These are phyloP conservation scores for Alternaria infectoria DNA, from an alignment of 2,329 filamentous ascomycete species.

Conservation along the genomic window DNA sequence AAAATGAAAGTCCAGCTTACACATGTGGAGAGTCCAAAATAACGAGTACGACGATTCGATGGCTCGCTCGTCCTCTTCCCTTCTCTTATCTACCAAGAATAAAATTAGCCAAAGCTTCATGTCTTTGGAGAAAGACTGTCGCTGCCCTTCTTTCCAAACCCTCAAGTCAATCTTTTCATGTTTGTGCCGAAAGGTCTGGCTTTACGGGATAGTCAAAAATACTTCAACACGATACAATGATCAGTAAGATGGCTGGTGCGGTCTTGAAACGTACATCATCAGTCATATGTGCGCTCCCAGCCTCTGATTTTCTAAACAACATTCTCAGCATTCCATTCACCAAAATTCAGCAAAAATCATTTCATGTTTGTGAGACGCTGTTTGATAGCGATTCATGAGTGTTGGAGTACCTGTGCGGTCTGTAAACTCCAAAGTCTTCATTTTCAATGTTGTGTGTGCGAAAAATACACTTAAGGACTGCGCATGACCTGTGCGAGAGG, in stretches of 20 bases:
- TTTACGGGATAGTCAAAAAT: neutral
- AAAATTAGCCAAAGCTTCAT: accelerated
- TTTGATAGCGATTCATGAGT: neutral
- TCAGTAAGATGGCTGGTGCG: neutral
- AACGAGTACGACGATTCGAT: no score
- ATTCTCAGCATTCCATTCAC: neutral
- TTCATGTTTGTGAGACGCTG: neutral
- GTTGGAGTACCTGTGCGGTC: neutral
- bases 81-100: neutral
- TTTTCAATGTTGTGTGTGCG: neutral
- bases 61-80: neutral
- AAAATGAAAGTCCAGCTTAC: no score
- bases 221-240: neutral
- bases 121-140: neutral
- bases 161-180: no score
- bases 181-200: neutral
- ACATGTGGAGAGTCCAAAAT: no score
- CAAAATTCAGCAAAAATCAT: accelerated
- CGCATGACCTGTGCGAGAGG: neutral
- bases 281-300: neutral
- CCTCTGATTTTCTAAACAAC: neutral
- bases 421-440: neutral
- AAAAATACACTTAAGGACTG: accelerated
- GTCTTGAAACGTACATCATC: neutral
- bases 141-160: neutral